Conservation (phyloP, 306 rosid genomes). For the Malus orientalis region DNA sequence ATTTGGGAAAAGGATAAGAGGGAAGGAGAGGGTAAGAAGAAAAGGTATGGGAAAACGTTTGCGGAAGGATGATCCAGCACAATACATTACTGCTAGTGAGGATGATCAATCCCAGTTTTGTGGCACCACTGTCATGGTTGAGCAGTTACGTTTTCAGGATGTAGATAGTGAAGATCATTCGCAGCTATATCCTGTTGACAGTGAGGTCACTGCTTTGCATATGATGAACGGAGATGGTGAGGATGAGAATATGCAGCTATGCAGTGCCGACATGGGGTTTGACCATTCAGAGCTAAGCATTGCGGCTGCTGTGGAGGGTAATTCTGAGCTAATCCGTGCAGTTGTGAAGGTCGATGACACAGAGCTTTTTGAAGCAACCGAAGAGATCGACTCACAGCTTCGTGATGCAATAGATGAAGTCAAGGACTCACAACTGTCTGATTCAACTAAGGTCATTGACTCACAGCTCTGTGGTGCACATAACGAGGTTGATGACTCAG, state of each 20-base stretch:
- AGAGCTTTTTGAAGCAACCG: slow-evolving; percentile 24
- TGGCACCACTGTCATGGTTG: slow-evolving; percentile 52
- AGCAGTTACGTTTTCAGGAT: slow-evolving; percentile 43
- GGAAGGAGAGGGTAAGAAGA: slow-evolving; percentile 95
- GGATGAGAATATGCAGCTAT: slow-evolving; percentile 44
- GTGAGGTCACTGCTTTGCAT: slow-evolving; percentile 37
- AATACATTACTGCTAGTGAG: slow-evolving; percentile 50
- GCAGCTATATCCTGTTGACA: slow-evolving; percentile 42
- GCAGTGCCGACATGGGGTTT: slow-evolving; percentile 47
- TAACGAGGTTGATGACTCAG: not conserved
- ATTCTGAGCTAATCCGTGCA: slow-evolving; percentile 11
- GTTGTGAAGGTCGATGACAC: slow-evolving; percentile 17
- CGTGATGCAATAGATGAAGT: slow-evolving; percentile 21
- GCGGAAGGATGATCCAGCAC: slow-evolving; percentile 64
- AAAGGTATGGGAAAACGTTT: slow-evolving; percentile 62
- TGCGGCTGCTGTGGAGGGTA: slow-evolving; percentile 30
- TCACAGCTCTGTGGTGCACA: slow-evolving; percentile 7
- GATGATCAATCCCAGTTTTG: slow-evolving; percentile 73
- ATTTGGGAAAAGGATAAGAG: slow-evolving; percentile 73
- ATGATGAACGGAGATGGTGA: slow-evolving; percentile 44
- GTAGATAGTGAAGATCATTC: slow-evolving; percentile 45
- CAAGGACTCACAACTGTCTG: slow-evolving; percentile 15
- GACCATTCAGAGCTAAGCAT: slow-evolving; percentile 49
- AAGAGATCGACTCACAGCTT: slow-evolving; percentile 21
- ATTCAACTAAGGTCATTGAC: slow-evolving; percentile 12